Base-by-base conservation (phyloP, 2,329 filamentous ascomycete genomes). In the Ascochyta clinopodiicola region DNA sequence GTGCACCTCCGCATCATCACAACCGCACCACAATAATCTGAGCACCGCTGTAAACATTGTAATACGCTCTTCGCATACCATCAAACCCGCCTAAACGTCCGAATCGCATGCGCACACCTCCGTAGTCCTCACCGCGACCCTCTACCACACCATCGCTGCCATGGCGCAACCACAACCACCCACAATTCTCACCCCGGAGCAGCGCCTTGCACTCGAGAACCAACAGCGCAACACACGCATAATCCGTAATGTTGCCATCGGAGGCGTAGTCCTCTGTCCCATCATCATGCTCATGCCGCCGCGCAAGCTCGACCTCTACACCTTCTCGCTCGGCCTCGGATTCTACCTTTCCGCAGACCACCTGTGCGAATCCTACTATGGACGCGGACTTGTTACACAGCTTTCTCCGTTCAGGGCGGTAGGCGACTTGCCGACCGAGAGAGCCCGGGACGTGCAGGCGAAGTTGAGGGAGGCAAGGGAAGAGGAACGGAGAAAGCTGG, bases 231-330 rank as follows among this genome's bases (percentile, higher is more conserved):
- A 68, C 61, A 60, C 66, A 4, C 61, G 59, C 45, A 60, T 75
- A 52, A 61, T 62, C 19, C 80, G 81, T 69, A 80, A 78, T 61
- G 66, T 79, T 59, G 80, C 84, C 15, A 72, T 85, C 29, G 76
- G 72, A 50, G 76, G 80, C 43, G 70, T 84, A 25, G 66, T 88
- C 19, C 68, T 79, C 43, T 84, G 82, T 56, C 86, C 86, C 0
- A 60, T 82, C 8, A 77, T 88, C 45, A 80, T 81, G 43, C 66
- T 80, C 15, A 73, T 88, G 9, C 86, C 86, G 9, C 86, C 86
- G 0, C 83, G 86, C 40, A 87, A 87, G 72, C 72, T 88, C 44
- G 85, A 88, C 67, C 65, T 83, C 48, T 87, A 85, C 74, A 87
- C 85, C 17, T 77, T 85, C 62, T 77, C 77, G 0, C 79, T 88